Conservation (phyloP, 176 grass and related monocot genomes). For the Panicum miliaceum region DNA sequence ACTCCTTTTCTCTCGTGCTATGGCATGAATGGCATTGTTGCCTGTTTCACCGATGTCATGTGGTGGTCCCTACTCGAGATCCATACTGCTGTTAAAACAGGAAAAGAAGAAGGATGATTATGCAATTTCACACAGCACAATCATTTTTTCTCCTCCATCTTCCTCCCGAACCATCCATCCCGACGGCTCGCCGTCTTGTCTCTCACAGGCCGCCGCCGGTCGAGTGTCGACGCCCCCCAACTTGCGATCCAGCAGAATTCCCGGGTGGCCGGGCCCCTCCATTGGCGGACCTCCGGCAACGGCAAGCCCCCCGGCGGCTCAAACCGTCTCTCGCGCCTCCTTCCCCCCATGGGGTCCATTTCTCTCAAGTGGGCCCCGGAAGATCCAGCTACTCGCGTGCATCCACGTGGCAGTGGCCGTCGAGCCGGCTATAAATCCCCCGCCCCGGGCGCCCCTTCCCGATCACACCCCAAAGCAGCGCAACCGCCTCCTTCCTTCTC, state of each 20-base stretch:
- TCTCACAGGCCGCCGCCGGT: neutral
- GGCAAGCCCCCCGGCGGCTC: neutral
- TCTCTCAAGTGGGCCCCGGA: neutral
- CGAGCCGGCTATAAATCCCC: conserved; percentile 44
- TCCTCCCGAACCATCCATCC: neutral
- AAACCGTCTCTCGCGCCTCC: neutral
- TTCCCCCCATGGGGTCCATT: neutral
- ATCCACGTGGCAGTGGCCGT: conserved; percentile 9
- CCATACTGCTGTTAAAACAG: neutral
- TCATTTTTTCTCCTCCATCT: neutral
- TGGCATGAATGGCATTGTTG: too few species aligned
- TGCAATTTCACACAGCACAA: neutral
- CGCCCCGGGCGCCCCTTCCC: neutral
- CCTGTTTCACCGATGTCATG: too few species aligned
- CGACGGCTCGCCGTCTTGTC: conserved; percentile 1
- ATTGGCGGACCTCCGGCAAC: neutral
- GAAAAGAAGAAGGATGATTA: conserved; percentile 15
- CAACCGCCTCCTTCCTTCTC: neutral
- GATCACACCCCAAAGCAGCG: conserved; percentile 25
- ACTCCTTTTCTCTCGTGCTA: too few species aligned
- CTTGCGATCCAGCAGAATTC: too few species aligned
- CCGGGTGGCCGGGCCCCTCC: too few species aligned
- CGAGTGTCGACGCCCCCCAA: neutral
- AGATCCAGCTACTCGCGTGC: neutral
- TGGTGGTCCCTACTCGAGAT: neutral